Evolutionary conservation across 192 early-diverging fungal genomes (phyloP).

Genomic region (Haplosporangium gracile): DNA sequence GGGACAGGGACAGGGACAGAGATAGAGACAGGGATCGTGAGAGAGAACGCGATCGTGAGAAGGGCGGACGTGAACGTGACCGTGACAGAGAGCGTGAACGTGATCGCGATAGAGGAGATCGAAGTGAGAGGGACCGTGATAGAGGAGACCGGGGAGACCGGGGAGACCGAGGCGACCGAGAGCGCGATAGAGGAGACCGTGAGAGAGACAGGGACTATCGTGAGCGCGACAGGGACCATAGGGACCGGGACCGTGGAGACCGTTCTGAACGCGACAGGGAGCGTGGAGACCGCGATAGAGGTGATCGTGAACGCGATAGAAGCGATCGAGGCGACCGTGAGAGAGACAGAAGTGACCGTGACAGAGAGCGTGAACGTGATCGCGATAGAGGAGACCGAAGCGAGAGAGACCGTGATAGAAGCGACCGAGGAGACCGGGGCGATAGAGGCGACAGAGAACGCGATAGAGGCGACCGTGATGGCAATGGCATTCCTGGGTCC

Average conservation of each 20-base stretch:
- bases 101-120: conserved; percentile 18
- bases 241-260: conserved; percentile 24
- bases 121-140: conserved; percentile 9
- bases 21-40: conserved; percentile 4
- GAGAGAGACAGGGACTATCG: conserved; percentile 11
- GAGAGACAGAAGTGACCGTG: conserved; percentile 29
- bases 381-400: conserved; percentile 32
- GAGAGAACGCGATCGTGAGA: neutral
- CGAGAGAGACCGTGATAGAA: conserved; percentile 17
- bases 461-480: conserved; percentile 23
- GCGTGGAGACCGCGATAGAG: conserved; percentile 29
- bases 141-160: conserved; percentile 28
- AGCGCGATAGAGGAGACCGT: conserved; percentile 10
- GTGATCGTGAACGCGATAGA: conserved; percentile 20
- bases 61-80: conserved; percentile 13
- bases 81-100: conserved; percentile 11
- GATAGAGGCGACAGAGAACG: conserved; percentile 31
- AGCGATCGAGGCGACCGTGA: conserved; percentile 18
- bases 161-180: neutral
- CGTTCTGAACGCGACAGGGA: conserved; percentile 14
- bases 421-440: conserved; percentile 1
- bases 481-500: conserved; percentile 13
- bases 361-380: conserved; percentile 27
- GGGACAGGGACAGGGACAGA: conserved; percentile 12
- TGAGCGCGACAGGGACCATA: conserved; percentile 16